Percentiles rank a stretch among this genome's conserved stretches.
Conservation (phyloP, 1,284 basidiomycete species). For the Cryptococcus wingfieldii region DNA sequence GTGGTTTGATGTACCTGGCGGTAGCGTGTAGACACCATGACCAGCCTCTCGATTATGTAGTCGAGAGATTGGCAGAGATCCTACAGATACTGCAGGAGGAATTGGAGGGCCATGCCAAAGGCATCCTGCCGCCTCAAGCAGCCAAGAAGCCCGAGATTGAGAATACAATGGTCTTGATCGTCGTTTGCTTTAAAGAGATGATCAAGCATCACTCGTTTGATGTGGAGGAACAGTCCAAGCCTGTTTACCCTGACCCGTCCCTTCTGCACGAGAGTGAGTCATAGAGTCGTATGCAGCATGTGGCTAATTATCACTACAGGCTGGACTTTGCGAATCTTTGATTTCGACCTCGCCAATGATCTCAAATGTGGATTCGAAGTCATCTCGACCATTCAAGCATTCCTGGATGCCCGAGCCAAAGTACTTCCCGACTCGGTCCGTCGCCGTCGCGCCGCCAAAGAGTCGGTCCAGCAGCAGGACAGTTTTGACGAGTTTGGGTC, state of each 20-base stretch:
- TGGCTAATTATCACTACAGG: slow-evolving; percentile 46
- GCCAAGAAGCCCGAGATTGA: slow-evolving; percentile 38
- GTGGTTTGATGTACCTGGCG: slow-evolving; percentile 71
- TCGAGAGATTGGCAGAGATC: slow-evolving; percentile 67
- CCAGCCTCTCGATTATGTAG: slow-evolving; percentile 57
- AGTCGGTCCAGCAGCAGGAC: slow-evolving; percentile 55
- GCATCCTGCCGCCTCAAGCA: slow-evolving; percentile 6
- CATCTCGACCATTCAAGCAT: slow-evolving; percentile 59
- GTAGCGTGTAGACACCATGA: slow-evolving; percentile 62
- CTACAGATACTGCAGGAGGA: slow-evolving; percentile 60
- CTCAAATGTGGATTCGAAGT: slow-evolving; percentile 58
- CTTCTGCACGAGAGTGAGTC: slow-evolving; percentile 61
- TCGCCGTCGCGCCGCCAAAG: slow-evolving; percentile 37
- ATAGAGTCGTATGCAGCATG: neutral
- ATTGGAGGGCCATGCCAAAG: slow-evolving; percentile 34
- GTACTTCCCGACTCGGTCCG: slow-evolving; percentile 55
- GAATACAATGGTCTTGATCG: slow-evolving; percentile 53
- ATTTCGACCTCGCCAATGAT: slow-evolving; percentile 54
- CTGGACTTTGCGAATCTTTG: slow-evolving; percentile 62
- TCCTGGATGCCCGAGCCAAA: slow-evolving; percentile 59
- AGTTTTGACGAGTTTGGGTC: slow-evolving; percentile 63
- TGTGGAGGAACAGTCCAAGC: slow-evolving; percentile 14
- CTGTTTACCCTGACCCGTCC: slow-evolving; percentile 62
- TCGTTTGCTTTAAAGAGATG: slow-evolving; percentile 61
- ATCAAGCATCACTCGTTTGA: slow-evolving; percentile 56